Evolutionary conservation across 2,329 filamentous ascomycete species (phyloP), one percentile per base, ranked within the genome.

Genomic region (Neodidymelliopsis sp.): DNA sequence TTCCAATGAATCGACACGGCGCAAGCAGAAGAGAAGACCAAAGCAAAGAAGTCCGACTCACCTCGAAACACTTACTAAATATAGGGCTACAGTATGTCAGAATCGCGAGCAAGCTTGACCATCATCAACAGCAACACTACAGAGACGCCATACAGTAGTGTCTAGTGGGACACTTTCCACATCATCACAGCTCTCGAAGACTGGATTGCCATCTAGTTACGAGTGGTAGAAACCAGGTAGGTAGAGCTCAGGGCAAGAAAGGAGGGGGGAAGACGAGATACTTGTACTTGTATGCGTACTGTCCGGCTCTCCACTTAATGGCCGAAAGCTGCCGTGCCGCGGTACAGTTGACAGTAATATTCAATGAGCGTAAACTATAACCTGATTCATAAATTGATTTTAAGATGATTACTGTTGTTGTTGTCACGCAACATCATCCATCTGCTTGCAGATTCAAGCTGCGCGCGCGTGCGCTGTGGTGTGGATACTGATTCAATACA

Each of bases 271-370:
- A n/a, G n/a, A n/a, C n/a, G n/a, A n/a, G n/a, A n/a, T n/a, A n/a
- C n/a, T n/a, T n/a, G 31, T 42, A 42, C 33, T 41, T 49, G 37
- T 49, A 37, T 18, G 1, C 9, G 13, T 19, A 8, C 18, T n/a
- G n/a, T n/a, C n/a, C 47, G 51, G 51, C 28, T 54, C 47, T 51
- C 41, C 51, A 42, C 47, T 42, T 25, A 13, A 37, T 35, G 19
- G 35, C 49, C 28, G 35, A 40, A 13, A 15, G 25, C 36, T 30
- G 30, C 31, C 24, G 47, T 45, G 22, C 33, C 31, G 9, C 25
- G n/a, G 33, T 42, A 33, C 16, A 29, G 4, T 18, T 30, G 22
- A 9, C n/a, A 7, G n/a, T 1, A 20, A 19, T 15, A 24, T 27
- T 30, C 34, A 11, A n/a, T 24, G 16, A 11, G 9, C 6, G 3